Base-by-base conservation (phyloP, 2,329 filamentous ascomycete genomes). In the Talaromyces sp. region DNA sequence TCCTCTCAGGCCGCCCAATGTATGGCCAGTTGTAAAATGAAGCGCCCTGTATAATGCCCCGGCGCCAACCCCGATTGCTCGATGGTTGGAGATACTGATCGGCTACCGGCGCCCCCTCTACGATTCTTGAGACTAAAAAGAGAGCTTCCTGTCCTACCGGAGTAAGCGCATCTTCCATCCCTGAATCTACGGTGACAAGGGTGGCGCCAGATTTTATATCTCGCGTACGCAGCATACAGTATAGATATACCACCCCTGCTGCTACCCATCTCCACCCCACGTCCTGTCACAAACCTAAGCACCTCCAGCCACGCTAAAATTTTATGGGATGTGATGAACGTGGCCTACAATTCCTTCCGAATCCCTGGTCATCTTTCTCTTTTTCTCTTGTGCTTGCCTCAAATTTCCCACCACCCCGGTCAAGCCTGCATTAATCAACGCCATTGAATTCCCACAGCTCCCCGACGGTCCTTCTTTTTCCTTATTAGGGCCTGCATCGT, bases 51-150 rank as follows among this genome's bases (percentile, higher is more conserved):
- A 54, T 44, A 30, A 32, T 32, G 42, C 54, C 63, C 63, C 58
- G 63, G 64, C 65, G 63, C 54, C 57, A 65, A 63, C 57, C 62
- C 62, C 58, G 48, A 67, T 67, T 67, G 65, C 64, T 63, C 60
- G 56, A 65, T 58, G 58, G 54, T 50, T 63, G 56, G 61, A 65
- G 64, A 65, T 65, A 65, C 58, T 37, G 66, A 70, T 70, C 65
- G 62, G 54, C 63, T 60, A 43, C 40, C 48, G 13, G 10, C 17
- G 43, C 47, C 46, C 51, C 47, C 14, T 47, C 29, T 53, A 45
- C 41, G 47, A 44, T 22, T 30, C 41, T 30, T 42, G 4, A 9
- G 9, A 27, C 24, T 27, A 47, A 43, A 40, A 30, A 24, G 41
- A 30, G 42, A 30, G 54, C 59, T 56, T 54, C 57, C 57, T 66